A percentile compares a stretch with the other conserved stretches of the same genome.
phyloP scores from a whole-genome alignment of 1,139 yeast genomes.

The Saccharomyces hybrid region DNA sequence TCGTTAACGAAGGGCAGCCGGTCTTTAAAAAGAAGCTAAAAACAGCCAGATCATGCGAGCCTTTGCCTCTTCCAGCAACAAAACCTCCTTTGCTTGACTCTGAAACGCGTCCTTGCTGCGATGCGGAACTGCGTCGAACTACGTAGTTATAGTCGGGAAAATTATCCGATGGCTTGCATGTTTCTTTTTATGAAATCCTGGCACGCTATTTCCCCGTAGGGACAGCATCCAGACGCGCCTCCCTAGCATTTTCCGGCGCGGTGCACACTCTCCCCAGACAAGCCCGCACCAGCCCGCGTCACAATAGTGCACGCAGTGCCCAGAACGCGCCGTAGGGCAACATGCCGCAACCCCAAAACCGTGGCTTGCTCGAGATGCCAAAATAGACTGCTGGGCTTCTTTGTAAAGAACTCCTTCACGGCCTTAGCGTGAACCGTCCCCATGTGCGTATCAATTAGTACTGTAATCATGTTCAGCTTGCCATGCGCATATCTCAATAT shows the following conservation, averaged over 20 bases:
- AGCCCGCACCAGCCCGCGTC: background rate
- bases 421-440: background rate
- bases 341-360: background rate
- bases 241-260: background rate
- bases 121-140: background rate
- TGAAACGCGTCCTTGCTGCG: background rate
- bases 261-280: background rate
- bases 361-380: background rate
- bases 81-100: background rate
- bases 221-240: background rate
- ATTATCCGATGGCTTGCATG: background rate
- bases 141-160: background rate
- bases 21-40: background rate
- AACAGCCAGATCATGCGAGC: background rate
- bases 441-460: background rate
- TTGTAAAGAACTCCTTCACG: background rate
- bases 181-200: background rate
- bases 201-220: background rate
- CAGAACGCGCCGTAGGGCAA: background rate
- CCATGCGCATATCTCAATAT: background rate
- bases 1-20: background rate
- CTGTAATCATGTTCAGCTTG: background rate
- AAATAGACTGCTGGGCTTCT: background rate
- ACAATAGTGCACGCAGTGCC: background rate
- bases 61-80: background rate